Percentiles rank a stretch among this genome's conserved stretches.
These are phyloP conservation scores for Hondaea fermentalgiana DNA, from an alignment of 108 stramenopile genomes.

Conservation along the genomic window DNA sequence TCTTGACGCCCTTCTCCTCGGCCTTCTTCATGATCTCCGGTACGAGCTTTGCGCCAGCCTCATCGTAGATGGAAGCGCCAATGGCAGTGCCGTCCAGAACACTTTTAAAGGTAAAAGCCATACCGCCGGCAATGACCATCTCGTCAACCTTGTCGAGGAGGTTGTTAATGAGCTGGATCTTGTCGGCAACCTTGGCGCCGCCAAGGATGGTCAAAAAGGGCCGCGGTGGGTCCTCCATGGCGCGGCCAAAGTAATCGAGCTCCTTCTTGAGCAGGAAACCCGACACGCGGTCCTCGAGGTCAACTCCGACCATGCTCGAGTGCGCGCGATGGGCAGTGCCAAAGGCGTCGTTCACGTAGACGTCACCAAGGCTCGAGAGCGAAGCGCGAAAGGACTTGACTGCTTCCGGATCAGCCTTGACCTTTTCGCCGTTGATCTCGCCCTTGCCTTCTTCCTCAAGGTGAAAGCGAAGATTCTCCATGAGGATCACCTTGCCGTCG, in stretches of 20 bases:
- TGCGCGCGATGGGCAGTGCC: constrained; percentile 97
- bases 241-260: constrained; percentile 85
- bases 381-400: constrained; percentile 54
- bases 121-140: constrained; percentile 85
- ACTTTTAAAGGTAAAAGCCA: constrained; percentile 96
- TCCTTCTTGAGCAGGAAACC: constrained; percentile 75
- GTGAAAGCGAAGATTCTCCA: constrained; percentile 97
- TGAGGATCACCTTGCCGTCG: constrained; percentile 68
- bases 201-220: constrained; percentile 95
- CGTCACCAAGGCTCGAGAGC: constrained; percentile 72
- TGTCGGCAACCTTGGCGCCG: constrained; percentile 95
- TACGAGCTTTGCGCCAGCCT: constrained; percentile 80
- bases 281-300: constrained; percentile 50
- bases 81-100: constrained; percentile 71
- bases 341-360: constrained; percentile 97
- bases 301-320: constrained; percentile 86
- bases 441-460: constrained; percentile 80
- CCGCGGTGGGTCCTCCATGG: constrained; percentile 78
- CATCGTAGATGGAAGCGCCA: constrained; percentile 74
- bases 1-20: constrained; percentile 81
- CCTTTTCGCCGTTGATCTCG: constrained; percentile 73
- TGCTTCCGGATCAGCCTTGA: background rate
- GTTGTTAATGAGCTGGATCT: constrained; percentile 91
- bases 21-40: constrained; percentile 78
- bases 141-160: constrained; percentile 87